Base-by-base conservation (phyloP, 176 grass and related monocot genomes). In the Aegilops tauschii region DNA sequence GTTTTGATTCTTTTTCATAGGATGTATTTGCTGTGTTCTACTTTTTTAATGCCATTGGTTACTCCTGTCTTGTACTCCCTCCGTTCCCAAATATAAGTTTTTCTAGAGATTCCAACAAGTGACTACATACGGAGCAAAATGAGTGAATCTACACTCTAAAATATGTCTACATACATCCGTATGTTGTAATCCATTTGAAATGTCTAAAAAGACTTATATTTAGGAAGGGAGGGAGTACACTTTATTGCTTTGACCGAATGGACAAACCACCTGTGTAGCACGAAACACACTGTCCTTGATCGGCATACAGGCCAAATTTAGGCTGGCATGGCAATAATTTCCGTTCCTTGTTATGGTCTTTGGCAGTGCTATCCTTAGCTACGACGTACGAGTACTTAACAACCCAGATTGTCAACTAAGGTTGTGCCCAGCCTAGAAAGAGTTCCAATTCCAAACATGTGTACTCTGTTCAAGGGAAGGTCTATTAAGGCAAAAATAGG, bases 11-110 rank as follows among this genome's bases (percentile, higher is more conserved):
- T 75, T 6, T 50, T 69, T 73, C 28, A 66, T 4, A 16, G 77
- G 65, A 37, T 78, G 21, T 67, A 83, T 85, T 84, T 86, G 8
- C 40, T 80, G 17, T 64, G 14, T 29, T 29, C 37, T 42, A 54
- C 50, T 18, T 27, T 37, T 89, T 63, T 63, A 66, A 37, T 78
- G 28, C 16, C 63, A 6, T 28, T 11, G 4, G 29, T 21, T n/a
- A 47, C 23, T 44, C 5, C 69, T 44, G 21, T 73, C 69, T 25
- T 44, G 37, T 14, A 25, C 23, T 25, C 23, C 23, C 23, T 25
- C 23, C 23, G 23, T 25, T 25, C 23, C 23, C 23, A 25, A 25
- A 25, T 25, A 25, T 25, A 25, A 25, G 23, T 25, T 25, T 25
- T 25, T 25, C 23, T 25, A 25, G 23, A 25, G 23, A 25, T 25